Base-by-base conservation (phyloP, 2,329 filamentous ascomycete species). In the Beauveria australis region DNA sequence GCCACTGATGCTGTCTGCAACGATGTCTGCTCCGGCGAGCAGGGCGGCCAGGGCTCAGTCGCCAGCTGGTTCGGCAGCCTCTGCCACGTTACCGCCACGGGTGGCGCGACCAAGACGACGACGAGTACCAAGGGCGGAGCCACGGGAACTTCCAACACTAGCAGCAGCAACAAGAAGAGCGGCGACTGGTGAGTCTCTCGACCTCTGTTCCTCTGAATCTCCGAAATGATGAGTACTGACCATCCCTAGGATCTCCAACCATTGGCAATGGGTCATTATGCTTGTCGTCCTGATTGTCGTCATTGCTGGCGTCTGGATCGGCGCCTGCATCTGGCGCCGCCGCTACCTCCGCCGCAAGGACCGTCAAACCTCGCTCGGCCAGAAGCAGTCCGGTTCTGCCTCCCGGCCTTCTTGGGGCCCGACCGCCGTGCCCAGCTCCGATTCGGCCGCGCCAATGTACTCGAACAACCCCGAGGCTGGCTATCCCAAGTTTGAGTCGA, bases 241-340 rank as follows among this genome's bases (percentile, higher is more conserved):
- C 19, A 10, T 14, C 14, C 24, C 6, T 63, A 91, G 89, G 88
- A 75, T 89, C 54, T 79, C 81, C 8, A 80, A 77, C 30, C 89
- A 93, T 72, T 91, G 84, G 78, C 81, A 86, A 76, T 96, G 90
- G 90, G 83, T 95, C 51, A 80, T 93, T 64, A 91, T 94, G 81
- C 79, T 94, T 58, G 86, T 91, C 65, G 77, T 93, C 63, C 79
- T 95, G 30, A 80, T 87, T 48, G 77, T 93, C 62, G 87, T 79
- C 58, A 89, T 95, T 63, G 75, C 80, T 16, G 78, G 79, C 61
- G 82, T 91, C 67, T 89, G 87, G 79, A 74, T 88, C 44, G 79
- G 83, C 19, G 88, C 87, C 44, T 84, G 86, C 68, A 82, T 88
- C 72, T 84, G 90, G 75, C 88, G 90, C 65, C 85, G 86, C 61